Base-by-base conservation (phyloP, 495 filamentous ascomycete genomes). In the Hypoxylon rickii region DNA sequence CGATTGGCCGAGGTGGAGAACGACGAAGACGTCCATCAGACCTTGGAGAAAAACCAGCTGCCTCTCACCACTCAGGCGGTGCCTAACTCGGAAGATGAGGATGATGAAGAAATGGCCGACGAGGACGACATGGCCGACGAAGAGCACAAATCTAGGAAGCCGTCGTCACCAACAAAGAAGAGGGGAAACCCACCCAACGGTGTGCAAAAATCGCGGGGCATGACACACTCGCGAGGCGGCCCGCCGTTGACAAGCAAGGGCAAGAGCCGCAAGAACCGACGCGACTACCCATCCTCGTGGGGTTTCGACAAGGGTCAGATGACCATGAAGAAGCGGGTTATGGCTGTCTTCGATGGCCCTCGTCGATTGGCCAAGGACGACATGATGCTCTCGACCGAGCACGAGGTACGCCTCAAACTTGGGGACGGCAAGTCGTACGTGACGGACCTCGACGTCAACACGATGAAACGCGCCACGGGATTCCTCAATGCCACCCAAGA, bases 351-450 rank as follows among this genome's bases (percentile, higher is more conserved):
- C 58, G 92, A 97, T 64, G 95, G 95, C 2, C 82, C 80, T 10
- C 83, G 92, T 45, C 84, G 92, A 6, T 79, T 99, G 52, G 93
- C 88, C 81, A 97, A 97, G 76, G 95, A 99, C 69, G 95, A 97
- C 77, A 96, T 97, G 94, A 94, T 96, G 91, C 86, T 99, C 33
- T 89, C 90, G 63, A 89, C 88, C 18, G 90, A 96, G 61, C 94
- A 92, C 61, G 95, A 99, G 73, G 91, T 97, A 44, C 90, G 92
- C 61, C 73, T 96, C 67, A 84, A 81, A 71, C 83, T 96, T 15
- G 80, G 78, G 20, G 83, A 83, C 55, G 85, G 84, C 55, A 85
- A 84, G 34, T 80, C 82, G 4, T 97, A 95, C 65, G 84, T 96
- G 40, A 97, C 94, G 8, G 95, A 99, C 64, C 80, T 99, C 39